Evolutionary conservation across 306 rosid species (phyloP), one percentile per base, ranked within the genome.

Genomic region (Fagus sylvatica): DNA sequence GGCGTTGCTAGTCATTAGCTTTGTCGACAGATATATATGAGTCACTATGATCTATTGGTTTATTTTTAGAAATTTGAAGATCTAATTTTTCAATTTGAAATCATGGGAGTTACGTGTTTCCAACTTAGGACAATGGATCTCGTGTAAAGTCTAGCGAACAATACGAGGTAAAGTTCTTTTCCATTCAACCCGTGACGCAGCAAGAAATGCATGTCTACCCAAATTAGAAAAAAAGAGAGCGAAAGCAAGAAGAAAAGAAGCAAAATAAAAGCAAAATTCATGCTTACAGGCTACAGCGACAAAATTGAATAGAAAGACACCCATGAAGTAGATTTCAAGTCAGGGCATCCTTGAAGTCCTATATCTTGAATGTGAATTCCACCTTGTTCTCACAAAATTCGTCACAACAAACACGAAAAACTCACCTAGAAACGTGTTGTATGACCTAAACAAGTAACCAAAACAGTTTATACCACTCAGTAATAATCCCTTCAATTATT

Each of bases 301-400:
- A 8, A 10, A 28, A 57, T 57, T 57, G 65, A 57, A 57, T 57
- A 11, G 33, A 2, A 57, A 56, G n/a, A 10, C 51, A 46, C 51
- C 51, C 51, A 46, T 49, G 15, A 12, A 53, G 60, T 19, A 13
- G 41, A 61, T 32, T 61, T 33, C 41, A 30, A 57, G 12, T n/a
- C n/a, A 32, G 19, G 67, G 17, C 1, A 9, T 16, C n/a, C 40
- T 12, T 61, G 8, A 61, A 61, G 67, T 61, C 77, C 67, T 49
- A 42, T n/a, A 37, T 12, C 54, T 75, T 62, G 70, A 85, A 55
- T 81, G 69, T 72, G 81, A 71, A 59, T 72, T 76, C 55, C 80
- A 69, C 78, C 70, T 42, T 46, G 73, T 70, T 49, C 51, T 81
- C 28, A 60, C 66, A 5, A 33, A 40, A 41, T 71, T 79, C 62